Evolutionary conservation across 768 basidiomycete species (phyloP), one percentile per base, ranked within the genome.

Genomic region (Termitomyces sp.): DNA sequence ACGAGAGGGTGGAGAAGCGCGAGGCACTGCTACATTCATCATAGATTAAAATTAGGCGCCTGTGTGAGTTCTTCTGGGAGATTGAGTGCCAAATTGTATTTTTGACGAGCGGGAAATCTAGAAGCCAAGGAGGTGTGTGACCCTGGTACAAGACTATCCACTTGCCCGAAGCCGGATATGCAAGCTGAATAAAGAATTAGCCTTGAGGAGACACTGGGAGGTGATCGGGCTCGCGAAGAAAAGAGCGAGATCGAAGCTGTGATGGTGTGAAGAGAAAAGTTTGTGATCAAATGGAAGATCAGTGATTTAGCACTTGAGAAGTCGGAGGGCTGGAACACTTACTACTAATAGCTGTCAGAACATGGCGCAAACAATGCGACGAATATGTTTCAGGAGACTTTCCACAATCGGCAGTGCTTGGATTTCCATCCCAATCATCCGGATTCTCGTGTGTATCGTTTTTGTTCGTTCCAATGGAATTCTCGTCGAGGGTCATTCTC

Each of bases 401-500:
- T 17, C 40, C 14, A 12, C 8, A 25, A 12, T 31, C 15, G 29
- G 29, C 15, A 47, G 25, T 45, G n/a, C 9, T 40, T 34, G 7
- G 9, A 25, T 7, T 47, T 32, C 43, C 32, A 53, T 48, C 56
- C 25, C 42, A 40, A 51, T 6, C 5, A 20, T 49, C 6, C 49
- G 38, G 48, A 31, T 50, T 12, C 36, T 25, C 25, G 25, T 25
- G 15, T 37, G 7, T 32, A 20, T 17, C 5, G 15, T 7, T 38
- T 57, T 46, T n/a, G 34, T 25, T 9, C 32, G 57, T 4, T 25
- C 5, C 57, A 31, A 45, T 15, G 6, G 40, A 45, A 43, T 29
- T 32, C 17, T 34, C 36, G 43, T 52, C 32, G 55, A 63, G 43
- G 45, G 15, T 43, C 38, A 36, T 48, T 42, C 38, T 48, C 61